Evolutionary conservation across 2,329 filamentous ascomycete genomes (phyloP).

Genomic region (Westerdykella sp.): DNA sequence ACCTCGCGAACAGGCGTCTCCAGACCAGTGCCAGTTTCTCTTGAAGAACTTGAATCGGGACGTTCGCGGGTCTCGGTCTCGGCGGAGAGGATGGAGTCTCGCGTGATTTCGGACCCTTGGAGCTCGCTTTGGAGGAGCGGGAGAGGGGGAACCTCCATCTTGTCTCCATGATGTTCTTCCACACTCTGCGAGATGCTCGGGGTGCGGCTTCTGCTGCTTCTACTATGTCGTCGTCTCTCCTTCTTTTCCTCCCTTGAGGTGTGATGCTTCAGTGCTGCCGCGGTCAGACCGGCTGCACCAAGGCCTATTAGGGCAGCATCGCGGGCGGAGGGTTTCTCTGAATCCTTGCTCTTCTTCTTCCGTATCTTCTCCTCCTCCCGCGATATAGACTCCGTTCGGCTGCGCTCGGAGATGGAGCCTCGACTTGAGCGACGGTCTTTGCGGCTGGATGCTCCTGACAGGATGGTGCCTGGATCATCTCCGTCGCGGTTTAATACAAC

Average conservation of each 20-base stretch:
- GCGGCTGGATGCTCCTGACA: slow-evolving; percentile 50
- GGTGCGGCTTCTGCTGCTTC: slow-evolving; percentile 47
- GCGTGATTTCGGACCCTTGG: slow-evolving; percentile 77
- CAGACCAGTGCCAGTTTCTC: slow-evolving; percentile 38
- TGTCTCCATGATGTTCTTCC: slow-evolving; percentile 42
- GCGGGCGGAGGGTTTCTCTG: slow-evolving; percentile 39
- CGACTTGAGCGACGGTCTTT: slow-evolving; percentile 52
- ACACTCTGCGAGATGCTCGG: slow-evolving; percentile 49
- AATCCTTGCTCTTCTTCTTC: slow-evolving; percentile 50
- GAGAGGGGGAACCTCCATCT: slow-evolving; percentile 67
- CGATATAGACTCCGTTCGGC: slow-evolving; percentile 26
- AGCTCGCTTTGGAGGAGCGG: slow-evolving; percentile 76
- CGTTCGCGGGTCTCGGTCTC: slow-evolving; percentile 57
- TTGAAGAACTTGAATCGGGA: slow-evolving; percentile 60
- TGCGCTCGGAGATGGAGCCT: slow-evolving; percentile 44
- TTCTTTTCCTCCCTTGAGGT: slow-evolving; percentile 52
- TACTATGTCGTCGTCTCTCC: slow-evolving; percentile 46
- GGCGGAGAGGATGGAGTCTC: slow-evolving; percentile 79
- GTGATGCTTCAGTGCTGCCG: slow-evolving; percentile 58
- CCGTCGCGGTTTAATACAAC: slow-evolving; percentile 54
- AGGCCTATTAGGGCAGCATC: slow-evolving; percentile 51
- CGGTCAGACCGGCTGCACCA: slow-evolving; percentile 53
- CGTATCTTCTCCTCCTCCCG: slow-evolving; percentile 46
- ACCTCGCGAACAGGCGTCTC: slow-evolving; percentile 57
- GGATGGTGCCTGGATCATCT: slow-evolving; percentile 52